Evolutionary conservation across 768 basidiomycete genomes (phyloP).

Genomic region (Mycena amicta): DNA sequence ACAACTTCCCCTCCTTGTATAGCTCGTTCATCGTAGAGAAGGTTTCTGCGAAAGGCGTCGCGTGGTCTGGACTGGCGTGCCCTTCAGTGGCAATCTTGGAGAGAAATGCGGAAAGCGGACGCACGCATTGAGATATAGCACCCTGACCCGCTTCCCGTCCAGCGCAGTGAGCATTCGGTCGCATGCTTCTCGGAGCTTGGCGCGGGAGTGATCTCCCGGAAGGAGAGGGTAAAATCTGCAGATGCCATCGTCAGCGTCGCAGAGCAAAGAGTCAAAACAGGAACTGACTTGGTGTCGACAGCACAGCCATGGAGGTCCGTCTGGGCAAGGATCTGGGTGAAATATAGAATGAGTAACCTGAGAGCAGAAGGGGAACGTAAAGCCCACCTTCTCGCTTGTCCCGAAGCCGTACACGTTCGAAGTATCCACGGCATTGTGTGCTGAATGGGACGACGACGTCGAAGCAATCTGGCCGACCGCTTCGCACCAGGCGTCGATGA

Average conservation of each 20-base stretch:
- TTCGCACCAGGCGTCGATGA: slow-evolving; percentile 45
- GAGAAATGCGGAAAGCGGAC: neutral
- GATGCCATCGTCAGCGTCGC: neutral
- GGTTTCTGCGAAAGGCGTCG: slow-evolving; percentile 47
- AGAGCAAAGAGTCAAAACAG: neutral
- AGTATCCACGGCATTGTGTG: slow-evolving; percentile 46
- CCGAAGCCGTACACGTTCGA: slow-evolving; percentile 47
- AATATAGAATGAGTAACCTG: neutral
- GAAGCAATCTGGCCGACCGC: neutral
- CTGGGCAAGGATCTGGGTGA: slow-evolving; percentile 36
- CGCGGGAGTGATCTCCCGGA: slow-evolving; percentile 43
- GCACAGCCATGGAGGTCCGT: slow-evolving; percentile 39
- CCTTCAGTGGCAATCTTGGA: neutral
- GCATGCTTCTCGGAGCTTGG: slow-evolving; percentile 37
- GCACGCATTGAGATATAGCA: slow-evolving; percentile 46
- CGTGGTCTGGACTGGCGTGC: slow-evolving; percentile 37
- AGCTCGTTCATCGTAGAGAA: slow-evolving; percentile 39
- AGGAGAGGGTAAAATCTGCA: slow-evolving; percentile 12
- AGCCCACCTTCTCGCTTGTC: slow-evolving; percentile 45
- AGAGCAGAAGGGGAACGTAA: neutral
- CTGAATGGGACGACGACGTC: too few relatives aligned
- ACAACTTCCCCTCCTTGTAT: slow-evolving; percentile 34
- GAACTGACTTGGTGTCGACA: slow-evolving; percentile 47
- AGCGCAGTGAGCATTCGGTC: slow-evolving; percentile 36
- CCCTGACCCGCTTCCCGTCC: slow-evolving; percentile 39